A percentile compares a stretch with the other conserved stretches of the same genome.
phyloP scores from a whole-genome alignment of 2,329 filamentous ascomycete species.

The Ceratocystis huliohia region DNA sequence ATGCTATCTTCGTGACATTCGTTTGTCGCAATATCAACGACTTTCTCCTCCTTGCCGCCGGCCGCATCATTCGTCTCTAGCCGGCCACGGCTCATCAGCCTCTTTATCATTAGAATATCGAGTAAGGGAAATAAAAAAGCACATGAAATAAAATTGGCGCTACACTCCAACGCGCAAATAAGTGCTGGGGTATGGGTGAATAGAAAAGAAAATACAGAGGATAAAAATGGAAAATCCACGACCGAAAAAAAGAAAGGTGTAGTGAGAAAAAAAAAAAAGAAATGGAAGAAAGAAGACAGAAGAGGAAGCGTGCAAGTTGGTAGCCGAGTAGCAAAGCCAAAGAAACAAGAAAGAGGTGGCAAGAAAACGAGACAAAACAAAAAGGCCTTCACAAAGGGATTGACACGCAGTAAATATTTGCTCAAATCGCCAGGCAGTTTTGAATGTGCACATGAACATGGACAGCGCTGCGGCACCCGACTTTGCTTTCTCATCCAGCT shows the following conservation, averaged over 20 bases:
- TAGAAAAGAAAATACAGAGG: conserved; percentile 8
- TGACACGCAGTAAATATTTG: not conserved
- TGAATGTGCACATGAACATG: not conserved
- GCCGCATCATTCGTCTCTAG: not conserved
- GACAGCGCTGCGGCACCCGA: not conserved
- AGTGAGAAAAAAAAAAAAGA: conserved; percentile 6
- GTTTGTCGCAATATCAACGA: not conserved
- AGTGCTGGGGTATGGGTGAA: conserved; percentile 8
- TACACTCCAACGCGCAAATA: conserved; percentile 9
- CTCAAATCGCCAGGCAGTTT: not conserved
- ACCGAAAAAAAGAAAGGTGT: not conserved
- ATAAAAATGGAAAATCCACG: not conserved
- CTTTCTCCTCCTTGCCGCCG: not conserved
- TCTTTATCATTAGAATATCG: conserved; percentile 7
- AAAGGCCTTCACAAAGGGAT: not conserved
- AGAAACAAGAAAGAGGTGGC: not conserved
- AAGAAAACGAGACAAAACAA: conserved; percentile 11
- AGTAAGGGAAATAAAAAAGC: conserved; percentile 2
- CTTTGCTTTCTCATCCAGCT: not conserved
- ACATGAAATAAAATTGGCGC: conserved; percentile 5
- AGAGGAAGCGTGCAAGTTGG: not conserved
- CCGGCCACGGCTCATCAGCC: not conserved
- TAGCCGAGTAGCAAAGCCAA: not conserved
- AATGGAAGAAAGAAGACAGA: not conserved
- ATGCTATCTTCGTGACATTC: not conserved